phyloP scores from a whole-genome alignment of 768 basidiomycete genomes.

The Auricularia sp. region DNA sequence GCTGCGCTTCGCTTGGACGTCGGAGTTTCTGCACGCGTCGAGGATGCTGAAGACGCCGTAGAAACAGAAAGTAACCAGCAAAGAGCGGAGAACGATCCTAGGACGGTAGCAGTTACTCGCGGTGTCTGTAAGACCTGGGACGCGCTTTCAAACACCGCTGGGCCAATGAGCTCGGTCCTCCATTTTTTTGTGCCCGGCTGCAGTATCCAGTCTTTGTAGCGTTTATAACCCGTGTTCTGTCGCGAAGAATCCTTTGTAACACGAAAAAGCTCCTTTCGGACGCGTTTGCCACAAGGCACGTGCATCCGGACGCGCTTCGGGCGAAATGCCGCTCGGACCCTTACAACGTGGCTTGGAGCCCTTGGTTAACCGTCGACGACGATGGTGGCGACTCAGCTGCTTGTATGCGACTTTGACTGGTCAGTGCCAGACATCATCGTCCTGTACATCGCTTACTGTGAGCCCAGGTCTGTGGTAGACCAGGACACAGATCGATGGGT shows the following conservation, averaged over 20 bases:
- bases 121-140: no score
- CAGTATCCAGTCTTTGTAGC: no score
- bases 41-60: background rate
- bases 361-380: background rate
- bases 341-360: background rate
- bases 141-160: no score
- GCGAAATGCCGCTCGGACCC: background rate
- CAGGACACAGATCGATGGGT: conserved; percentile 96
- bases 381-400: conserved; percentile 42
- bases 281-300: no score
- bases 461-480: conserved; percentile 73
- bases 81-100: background rate
- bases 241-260: no score
- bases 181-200: no score
- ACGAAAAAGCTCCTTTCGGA: no score
- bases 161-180: no score
- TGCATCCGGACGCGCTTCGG: background rate
- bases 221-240: no score
- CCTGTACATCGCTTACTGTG: background rate
- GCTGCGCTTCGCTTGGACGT: background rate
- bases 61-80: background rate
- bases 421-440: conserved; percentile 19
- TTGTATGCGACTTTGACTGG: conserved; percentile 99
- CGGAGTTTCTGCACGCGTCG: background rate
- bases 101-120: background rate